phyloP scores from a whole-genome alignment of 148 eudicot genomes.

The Tetragonia tetragonoides region DNA sequence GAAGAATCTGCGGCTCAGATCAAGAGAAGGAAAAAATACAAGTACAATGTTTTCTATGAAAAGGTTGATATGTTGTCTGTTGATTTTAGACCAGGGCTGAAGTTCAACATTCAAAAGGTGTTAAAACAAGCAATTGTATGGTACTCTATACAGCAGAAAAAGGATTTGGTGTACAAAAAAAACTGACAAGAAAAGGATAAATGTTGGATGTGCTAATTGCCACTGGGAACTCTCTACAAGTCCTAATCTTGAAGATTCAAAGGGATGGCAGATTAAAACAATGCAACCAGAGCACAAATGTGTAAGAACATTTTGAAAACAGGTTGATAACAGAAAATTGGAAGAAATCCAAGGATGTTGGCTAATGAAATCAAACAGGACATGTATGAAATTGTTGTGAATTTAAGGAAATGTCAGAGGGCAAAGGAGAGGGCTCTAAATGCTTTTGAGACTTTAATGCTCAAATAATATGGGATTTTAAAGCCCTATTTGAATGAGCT shows the following conservation, averaged over 20 bases:
- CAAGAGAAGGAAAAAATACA: too few species aligned
- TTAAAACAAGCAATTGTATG: too few species aligned
- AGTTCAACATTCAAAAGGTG: too few species aligned
- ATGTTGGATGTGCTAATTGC: too few species aligned
- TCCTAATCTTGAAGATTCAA: not conserved
- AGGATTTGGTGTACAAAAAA: too few species aligned
- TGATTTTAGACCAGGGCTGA: too few species aligned
- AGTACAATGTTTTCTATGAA: too few species aligned
- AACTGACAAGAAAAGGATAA: too few species aligned
- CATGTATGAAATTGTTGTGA: not conserved
- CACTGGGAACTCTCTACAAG: too few species aligned
- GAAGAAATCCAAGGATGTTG: not conserved
- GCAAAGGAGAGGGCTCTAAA: not conserved
- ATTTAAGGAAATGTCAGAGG: not conserved
- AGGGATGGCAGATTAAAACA: not conserved
- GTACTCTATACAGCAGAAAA: too few species aligned
- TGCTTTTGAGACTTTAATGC: not conserved
- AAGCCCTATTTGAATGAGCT: not conserved
- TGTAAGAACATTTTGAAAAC: not conserved
- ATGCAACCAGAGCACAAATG: not conserved
- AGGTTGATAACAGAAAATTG: not conserved
- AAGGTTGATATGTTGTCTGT: too few species aligned
- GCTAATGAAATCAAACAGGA: not conserved
- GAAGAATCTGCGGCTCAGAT: too few species aligned
- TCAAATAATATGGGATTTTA: not conserved